Evolutionary conservation across 805 yeast genomes (phyloP), one percentile per base, ranked within the genome.

Genomic region (Lachancea sp.): DNA sequence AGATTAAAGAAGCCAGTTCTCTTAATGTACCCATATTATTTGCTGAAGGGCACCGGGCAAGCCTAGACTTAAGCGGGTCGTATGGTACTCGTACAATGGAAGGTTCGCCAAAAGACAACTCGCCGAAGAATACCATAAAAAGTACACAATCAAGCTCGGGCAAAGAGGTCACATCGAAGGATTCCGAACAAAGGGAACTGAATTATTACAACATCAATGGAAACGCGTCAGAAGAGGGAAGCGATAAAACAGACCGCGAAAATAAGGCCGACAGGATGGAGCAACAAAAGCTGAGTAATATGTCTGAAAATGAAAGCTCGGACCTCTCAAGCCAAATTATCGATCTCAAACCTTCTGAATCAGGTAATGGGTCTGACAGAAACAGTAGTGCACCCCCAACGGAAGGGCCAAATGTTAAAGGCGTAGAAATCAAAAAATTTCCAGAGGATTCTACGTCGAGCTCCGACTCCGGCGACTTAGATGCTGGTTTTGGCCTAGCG

Each of bases 401-500:
- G 5, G 32, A 13, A 29, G 18, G 11, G 11, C n/a, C 25, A 9
- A 29, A 18, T 17, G 11, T 11, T 5, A 5, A 5, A 12, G 29
- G 17, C 17, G 21, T 16, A n/a, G 29, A 23, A 8, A 36, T 19
- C 39, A 19, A 20, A 20, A 20, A 20, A 9, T 20, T 36, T 9
- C 18, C 25, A 8, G 30, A 30, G 22, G 23, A 28, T 24, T 40
- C 39, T 19, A 40, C 57, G 2, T 52, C 58, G 8, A 47, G 48
- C 30, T 59, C 61, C 8, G 61, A 55, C 34, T 50, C 52, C 2
- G 55, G 49, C 28, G 52, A 47, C 16, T 24, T 50, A 24, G 50
- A 47, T 23, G 45, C 53, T 8, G 60, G 60, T 5, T 38, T 61
- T 28, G 63, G 59, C 2, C 31, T 56, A n/a, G 31, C 57, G 5